Base-by-base conservation (phyloP, 1,284 basidiomycete genomes). In the Ceratobasidium theobromae region DNA sequence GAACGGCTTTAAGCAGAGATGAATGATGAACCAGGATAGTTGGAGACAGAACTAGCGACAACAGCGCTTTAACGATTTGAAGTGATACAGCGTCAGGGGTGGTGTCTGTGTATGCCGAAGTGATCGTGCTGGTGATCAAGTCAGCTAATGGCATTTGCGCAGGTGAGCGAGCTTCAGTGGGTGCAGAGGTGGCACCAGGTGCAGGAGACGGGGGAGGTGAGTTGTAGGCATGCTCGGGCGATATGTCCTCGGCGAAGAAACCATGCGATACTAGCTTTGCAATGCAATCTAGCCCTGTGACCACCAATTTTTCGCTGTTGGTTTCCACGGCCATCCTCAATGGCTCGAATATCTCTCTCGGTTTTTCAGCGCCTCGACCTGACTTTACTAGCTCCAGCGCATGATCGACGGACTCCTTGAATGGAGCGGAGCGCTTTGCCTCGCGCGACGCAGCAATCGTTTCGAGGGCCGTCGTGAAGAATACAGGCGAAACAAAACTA, bases 231-330 rank as follows among this genome's bases (percentile, higher is more conserved):
- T 73, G 69, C 18, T 73, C 27, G 11, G 54, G 53, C 23, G 67
- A 43, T 1, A 67, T 35, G 27, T 82, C 76, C 71, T 93, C 91
- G 49, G 83, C 83, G 74, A 98, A 98, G 82, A 98, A 98, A 38
- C 92, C 93, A 76, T 98, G 93, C 6, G 93, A 94, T 70, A 98
- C 91, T 71, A 98, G 85, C 77, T 98, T 98, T 53, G 93, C 91
- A 68, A 97, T 93, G 72, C 95, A 94, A 77, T 98, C 95, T 74
- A 98, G 80, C 70, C 94, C 95, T 23, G 93, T 92, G 73, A 96
- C 91, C 86, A 95, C 91, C 33, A 97, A 83, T 72, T 93, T 93
- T 74, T 97, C 93, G 70, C 83, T 91, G 60, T 88, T 85, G 0
- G 94, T 96, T 79, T 98, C 94, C 77, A 95, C 98, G 12, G 95